Base-by-base conservation (phyloP, 495 filamentous ascomycete species). In the Ramalina peruviana region DNA sequence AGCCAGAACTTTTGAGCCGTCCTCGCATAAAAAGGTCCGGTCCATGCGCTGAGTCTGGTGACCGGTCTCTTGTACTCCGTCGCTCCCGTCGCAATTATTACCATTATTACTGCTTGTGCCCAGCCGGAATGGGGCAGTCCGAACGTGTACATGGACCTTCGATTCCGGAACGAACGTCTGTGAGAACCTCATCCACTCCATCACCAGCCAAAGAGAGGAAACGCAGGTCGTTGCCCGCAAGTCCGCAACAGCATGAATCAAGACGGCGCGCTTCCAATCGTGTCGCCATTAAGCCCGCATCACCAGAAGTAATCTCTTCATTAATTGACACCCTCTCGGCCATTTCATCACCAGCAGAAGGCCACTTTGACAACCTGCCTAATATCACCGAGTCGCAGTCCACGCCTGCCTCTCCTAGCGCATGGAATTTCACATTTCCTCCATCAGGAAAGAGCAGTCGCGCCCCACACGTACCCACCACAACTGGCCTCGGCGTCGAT, bases 251-350 rank as follows among this genome's bases (percentile, higher is more conserved):
- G 21, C 21, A 47, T 25, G 42, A 59, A 44, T 43, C 30, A 41
- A 38, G 49, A 26, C 44, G 43, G 41, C 48, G 45, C 19, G 39
- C 65, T 36, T 59, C 62, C 47, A 75, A 73, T 52, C 60, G 64
- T 40, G 62, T 74, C 30, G 63, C 65, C 42, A 47, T 78, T 25
- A 64, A 74, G 41, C 78, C 86, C 41, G 82, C 85, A 2, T 92
- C 88, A 13, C 87, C 92, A 23, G 88, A 94, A 65, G 85, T 98
- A 43, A 97, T 98, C 53, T 89, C 85, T 45, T 88, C 85, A 37
- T 72, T 98, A 46, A 94, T 98, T 63, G 89, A 88, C 46, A 92
- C 88, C 4, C 76, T 98, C 16, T 88, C 86, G 17, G 78, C 82
- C 61, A 93, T 97, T 54, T 88, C 87, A 0, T 72, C 77, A 43